Evolutionary conservation across 345 rosid species (phyloP), one percentile per base, ranked within the genome.

Genomic region (Salix arbutifolia): DNA sequence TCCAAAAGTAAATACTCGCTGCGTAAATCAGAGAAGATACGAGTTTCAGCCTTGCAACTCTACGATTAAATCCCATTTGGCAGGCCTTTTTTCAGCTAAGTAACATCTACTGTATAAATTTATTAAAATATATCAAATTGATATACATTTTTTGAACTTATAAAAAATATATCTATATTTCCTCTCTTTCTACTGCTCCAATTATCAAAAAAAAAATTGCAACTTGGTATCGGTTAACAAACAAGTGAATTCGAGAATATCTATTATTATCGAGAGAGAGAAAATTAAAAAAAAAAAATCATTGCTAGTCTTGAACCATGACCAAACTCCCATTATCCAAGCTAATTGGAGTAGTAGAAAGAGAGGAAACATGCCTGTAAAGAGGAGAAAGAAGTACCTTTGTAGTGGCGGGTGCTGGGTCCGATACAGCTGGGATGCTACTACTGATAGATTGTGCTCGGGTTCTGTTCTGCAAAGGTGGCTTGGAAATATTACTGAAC

Each of bases 1-100:
- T 19, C 97, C 97, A 77, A 95, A 93, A 64, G 88, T 85, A 84
- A 90, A 95, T 46, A 93, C 99, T 52, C 96, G 74, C 99, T 93
- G 94, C 85, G 71, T 14, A 73, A 12, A 69, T 10, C 60, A 67
- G 31, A 68, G 23, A 46, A 46, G 25, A 46, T 10, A 46, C 37
- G 68, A 65, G 46, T 50, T 38, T 67, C 40, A 82, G 71, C 18
- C 35, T 53, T 58, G 53, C 30, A 28, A 11, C 19, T 69, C 8
- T 37, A 17, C 28, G 18, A 61, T 7, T 8, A 46, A 12, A 46
- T 46, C 35, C 1, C 17, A 67, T 48, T 65, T 6, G 8, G 6
- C 12, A 37, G 23, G 46, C 18, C 30, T 35, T 21, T 52, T 56
- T 33, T 60, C 52, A 73, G 35, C 53, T 38, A 7, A 53, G 16